Evolutionary conservation across 352 stramenopile genomes (phyloP).

Genomic region (Globisporangium paroecandrum): DNA sequence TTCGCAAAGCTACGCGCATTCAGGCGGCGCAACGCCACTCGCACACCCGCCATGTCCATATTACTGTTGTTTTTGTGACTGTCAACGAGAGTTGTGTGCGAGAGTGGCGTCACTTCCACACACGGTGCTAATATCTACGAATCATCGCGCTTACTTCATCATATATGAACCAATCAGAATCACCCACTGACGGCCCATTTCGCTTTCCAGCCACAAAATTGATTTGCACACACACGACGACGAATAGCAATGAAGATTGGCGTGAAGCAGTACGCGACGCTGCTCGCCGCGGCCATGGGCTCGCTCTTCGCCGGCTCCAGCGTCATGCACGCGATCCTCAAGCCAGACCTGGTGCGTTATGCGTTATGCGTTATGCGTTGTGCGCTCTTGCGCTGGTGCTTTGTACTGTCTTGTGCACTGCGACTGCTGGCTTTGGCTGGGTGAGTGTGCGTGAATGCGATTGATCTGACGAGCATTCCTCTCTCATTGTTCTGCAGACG

Average conservation of each 20-base stretch:
- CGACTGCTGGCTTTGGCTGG: neutral
- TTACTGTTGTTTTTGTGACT: neutral
- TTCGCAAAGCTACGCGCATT: constrained; percentile 12
- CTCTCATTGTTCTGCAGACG: constrained; percentile 1
- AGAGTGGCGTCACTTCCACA: constrained; percentile 1
- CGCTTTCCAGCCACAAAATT: neutral
- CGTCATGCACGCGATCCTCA: constrained; percentile 80
- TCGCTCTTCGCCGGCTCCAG: constrained; percentile 82
- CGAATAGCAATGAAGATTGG: constrained; percentile 50
- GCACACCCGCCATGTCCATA: neutral
- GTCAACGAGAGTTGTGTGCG: neutral
- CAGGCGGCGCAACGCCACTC: neutral
- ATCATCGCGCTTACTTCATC: neutral
- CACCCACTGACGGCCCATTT: neutral
- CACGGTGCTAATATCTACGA: neutral
- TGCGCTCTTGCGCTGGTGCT: neutral
- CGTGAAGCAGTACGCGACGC: constrained; percentile 68
- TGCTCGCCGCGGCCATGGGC: constrained; percentile 68
- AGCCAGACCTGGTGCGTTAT: constrained; percentile 69
- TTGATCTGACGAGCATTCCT: constrained; percentile 1
- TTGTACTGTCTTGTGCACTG: neutral
- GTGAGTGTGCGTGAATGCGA: neutral
- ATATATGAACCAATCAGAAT: constrained; percentile 28
- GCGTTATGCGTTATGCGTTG: constrained; percentile 28
- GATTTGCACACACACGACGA: neutral